phyloP scores from a whole-genome alignment of 345 rosid species.

The Populus deltoides region DNA sequence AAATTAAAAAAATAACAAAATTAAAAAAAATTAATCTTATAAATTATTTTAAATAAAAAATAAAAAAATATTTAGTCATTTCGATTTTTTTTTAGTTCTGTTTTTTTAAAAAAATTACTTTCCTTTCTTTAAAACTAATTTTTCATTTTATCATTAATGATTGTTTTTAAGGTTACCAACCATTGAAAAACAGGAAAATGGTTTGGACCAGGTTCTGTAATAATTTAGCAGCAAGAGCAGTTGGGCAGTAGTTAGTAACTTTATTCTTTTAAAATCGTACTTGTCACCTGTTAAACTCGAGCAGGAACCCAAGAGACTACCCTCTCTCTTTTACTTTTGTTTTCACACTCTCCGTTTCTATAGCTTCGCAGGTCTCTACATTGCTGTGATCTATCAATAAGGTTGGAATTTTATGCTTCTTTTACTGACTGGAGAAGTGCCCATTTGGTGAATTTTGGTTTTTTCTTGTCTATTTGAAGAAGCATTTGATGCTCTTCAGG shows the following conservation, averaged over 20 bases:
- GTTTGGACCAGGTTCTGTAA: slow-evolving; percentile 45
- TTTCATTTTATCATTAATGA: too few relatives aligned
- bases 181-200: too few relatives aligned
- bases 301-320: slow-evolving; percentile 36
- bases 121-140: too few relatives aligned
- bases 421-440: slow-evolving; percentile 41
- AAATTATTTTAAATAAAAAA: too few relatives aligned
- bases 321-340: neutral
- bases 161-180: too few relatives aligned
- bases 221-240: slow-evolving; percentile 56
- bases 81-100: too few relatives aligned
- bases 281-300: slow-evolving; percentile 50
- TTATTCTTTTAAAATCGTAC: slow-evolving; percentile 51
- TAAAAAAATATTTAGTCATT: too few relatives aligned
- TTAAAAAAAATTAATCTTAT: too few relatives aligned
- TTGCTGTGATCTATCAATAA: slow-evolving; percentile 35
- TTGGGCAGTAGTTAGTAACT: slow-evolving; percentile 54
- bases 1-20: too few relatives aligned
- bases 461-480: slow-evolving; percentile 42
- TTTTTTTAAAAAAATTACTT: too few relatives aligned
- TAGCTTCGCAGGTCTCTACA: slow-evolving; percentile 18
- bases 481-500: slow-evolving; percentile 57
- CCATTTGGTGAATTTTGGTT: slow-evolving; percentile 39
- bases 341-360: slow-evolving; percentile 22
- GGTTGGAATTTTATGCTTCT: slow-evolving; percentile 64